Evolutionary conservation across 148 eudicot species (phyloP).

Genomic region (Heliosperma pusillum): DNA sequence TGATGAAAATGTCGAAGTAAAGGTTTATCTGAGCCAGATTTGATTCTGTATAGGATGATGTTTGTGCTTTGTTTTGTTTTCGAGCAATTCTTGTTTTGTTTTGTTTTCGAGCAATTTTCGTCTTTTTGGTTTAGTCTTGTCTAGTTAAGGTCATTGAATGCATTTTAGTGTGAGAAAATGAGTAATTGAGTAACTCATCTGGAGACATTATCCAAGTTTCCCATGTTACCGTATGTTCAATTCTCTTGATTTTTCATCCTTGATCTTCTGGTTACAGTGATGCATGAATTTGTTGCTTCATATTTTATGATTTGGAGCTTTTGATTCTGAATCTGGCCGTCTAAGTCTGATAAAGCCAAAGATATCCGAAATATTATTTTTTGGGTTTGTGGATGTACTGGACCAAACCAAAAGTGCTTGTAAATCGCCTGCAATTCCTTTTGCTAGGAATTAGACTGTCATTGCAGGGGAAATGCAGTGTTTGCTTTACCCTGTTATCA

Average conservation of each 20-base stretch:
- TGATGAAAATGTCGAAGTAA: constrained; percentile 17
- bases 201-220: constrained; percentile 70
- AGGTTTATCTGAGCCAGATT: constrained; percentile 19
- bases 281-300: neutral
- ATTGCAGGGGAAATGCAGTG: neutral
- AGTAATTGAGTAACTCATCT: too few species aligned
- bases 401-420: too few species aligned
- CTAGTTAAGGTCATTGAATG: neutral
- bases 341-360: neutral
- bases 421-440: too few species aligned
- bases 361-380: too few species aligned
- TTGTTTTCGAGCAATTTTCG: too few species aligned
- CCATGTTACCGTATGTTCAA: constrained; percentile 45
- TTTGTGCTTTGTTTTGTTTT: neutral
- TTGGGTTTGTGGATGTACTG: too few species aligned
- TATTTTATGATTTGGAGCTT: neutral
- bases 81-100: neutral
- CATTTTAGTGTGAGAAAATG: neutral
- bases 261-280: constrained; percentile 4
- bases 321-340: neutral
- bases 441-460: too few species aligned
- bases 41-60: neutral
- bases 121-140: too few species aligned
- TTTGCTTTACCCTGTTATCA: too few species aligned
- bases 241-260: neutral